Evolutionary conservation across 768 basidiomycete genomes (phyloP).

Genomic region (Rhizopogon vesiculosus): DNA sequence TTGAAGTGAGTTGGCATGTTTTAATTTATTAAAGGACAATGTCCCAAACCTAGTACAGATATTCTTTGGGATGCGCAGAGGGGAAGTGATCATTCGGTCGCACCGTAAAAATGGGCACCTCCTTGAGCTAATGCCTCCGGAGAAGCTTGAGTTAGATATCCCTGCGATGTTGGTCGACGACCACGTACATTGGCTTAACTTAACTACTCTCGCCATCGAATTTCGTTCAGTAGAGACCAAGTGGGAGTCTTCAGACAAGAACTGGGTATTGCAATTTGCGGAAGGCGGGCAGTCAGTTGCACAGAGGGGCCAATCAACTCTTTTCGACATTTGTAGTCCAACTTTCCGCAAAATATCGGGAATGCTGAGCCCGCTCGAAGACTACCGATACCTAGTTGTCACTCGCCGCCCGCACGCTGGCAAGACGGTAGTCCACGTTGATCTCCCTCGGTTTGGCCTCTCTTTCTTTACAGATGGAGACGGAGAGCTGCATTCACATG

Average conservation of each 20-base stretch:
- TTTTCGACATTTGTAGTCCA: constrained; percentile 15
- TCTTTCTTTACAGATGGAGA: constrained; percentile 28
- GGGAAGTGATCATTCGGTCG: not conserved
- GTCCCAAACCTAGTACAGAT: not conserved
- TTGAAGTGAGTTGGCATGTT: constrained; percentile 12
- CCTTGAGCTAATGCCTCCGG: constrained; percentile 12
- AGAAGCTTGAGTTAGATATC: constrained; percentile 11
- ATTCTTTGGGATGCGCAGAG: not conserved
- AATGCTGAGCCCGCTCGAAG: constrained; percentile 11
- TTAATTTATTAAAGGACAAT: not conserved
- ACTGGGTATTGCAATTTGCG: constrained; percentile 11
- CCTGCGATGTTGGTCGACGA: constrained; percentile 12
- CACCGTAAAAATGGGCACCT: constrained; percentile 2
- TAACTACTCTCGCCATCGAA: constrained; percentile 9
- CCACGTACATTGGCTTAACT: constrained; percentile 20
- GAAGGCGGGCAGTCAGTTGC: not conserved
- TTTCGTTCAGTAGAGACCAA: constrained; percentile 10
- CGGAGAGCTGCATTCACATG: constrained; percentile 29
- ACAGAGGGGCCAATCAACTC: not conserved
- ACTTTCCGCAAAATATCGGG: constrained; percentile 13
- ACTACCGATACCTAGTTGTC: constrained; percentile 10
- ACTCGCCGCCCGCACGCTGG: not conserved
- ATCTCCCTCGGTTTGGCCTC: constrained; percentile 31
- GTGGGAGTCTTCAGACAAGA: constrained; percentile 11
- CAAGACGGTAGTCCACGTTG: constrained; percentile 13